Evolutionary conservation across 1,139 yeast genomes (phyloP).

Genomic region (Kurtzmaniella quercitrusa): DNA sequence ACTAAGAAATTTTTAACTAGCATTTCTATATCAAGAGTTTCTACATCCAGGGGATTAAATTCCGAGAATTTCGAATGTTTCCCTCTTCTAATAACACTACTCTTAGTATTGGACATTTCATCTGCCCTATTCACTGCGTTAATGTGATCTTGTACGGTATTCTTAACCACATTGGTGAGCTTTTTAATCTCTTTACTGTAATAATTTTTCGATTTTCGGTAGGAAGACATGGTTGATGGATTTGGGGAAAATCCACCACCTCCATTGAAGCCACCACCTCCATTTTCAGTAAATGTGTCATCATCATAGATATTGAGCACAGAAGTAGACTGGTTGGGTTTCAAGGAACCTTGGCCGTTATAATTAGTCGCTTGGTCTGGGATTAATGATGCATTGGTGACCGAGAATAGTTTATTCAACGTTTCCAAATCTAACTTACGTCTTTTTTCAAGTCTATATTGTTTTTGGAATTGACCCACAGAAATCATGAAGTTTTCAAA

Average conservation of each 20-base stretch:
- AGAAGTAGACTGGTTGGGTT: background rate
- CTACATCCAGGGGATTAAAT: conserved; percentile 38
- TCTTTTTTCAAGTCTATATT: conserved; percentile 53
- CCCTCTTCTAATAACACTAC: conserved; percentile 29
- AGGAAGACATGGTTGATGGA: conserved; percentile 9
- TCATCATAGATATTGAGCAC: background rate
- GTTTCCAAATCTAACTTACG: conserved; percentile 63
- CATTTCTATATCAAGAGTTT: conserved; percentile 38
- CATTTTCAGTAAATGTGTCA: conserved; percentile 2
- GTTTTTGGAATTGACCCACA: conserved; percentile 58
- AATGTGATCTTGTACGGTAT: conserved; percentile 65
- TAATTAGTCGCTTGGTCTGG: conserved; percentile 19
- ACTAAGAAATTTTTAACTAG: conserved; percentile 28
- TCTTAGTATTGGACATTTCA: conserved; percentile 19
- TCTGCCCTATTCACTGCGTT: conserved; percentile 26
- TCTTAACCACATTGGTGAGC: conserved; percentile 63
- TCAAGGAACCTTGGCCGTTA: conserved; percentile 1
- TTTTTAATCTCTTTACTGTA: conserved; percentile 54
- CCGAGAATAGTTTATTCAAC: conserved; percentile 52
- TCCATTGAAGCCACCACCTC: background rate
- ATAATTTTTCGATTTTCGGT: conserved; percentile 23
- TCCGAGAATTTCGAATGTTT: conserved; percentile 37
- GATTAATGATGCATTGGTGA: conserved; percentile 48
- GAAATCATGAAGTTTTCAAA: conserved; percentile 59
- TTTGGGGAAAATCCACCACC: conserved; percentile 16